A percentile compares a stretch with the other conserved stretches of the same genome.
Evolutionary conservation across 805 yeast genomes (phyloP).

Genomic region (Metschnikowia baotianmanensis): DNA sequence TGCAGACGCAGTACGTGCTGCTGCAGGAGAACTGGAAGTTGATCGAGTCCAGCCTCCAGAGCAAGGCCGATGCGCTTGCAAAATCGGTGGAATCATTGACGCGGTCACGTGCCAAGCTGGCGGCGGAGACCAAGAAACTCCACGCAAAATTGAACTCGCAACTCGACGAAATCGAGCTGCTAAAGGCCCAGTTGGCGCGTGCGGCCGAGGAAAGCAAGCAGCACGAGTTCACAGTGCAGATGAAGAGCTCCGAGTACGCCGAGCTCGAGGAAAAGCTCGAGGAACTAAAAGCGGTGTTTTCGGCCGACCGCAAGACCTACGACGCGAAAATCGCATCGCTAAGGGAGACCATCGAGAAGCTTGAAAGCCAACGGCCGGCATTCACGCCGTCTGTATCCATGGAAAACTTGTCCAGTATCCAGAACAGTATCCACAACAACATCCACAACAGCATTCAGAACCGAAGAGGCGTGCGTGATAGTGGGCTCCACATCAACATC

Average conservation of each 20-base stretch:
- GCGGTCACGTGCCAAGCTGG: constrained; percentile 23
- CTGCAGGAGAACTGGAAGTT: constrained; percentile 82
- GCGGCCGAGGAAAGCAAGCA: constrained; percentile 26
- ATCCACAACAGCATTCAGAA: constrained; percentile 6
- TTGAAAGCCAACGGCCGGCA: constrained; percentile 6
- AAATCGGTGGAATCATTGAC: constrained; percentile 29
- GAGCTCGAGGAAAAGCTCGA: constrained; percentile 30
- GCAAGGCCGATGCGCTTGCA: constrained; percentile 40
- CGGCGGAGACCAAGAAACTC: constrained; percentile 35
- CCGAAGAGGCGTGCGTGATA: constrained; percentile 7
- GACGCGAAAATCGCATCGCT: constrained; percentile 26
- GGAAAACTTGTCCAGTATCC: constrained; percentile 10
- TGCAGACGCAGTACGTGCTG: constrained; percentile 70
- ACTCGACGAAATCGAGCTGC: constrained; percentile 23
- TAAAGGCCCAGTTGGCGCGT: constrained; percentile 15
- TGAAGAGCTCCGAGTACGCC: constrained; percentile 23
- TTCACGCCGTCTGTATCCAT: constrained; percentile 10
- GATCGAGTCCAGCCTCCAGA: constrained; percentile 65
- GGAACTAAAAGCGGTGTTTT: constrained; percentile 31
- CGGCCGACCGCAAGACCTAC: constrained; percentile 29
- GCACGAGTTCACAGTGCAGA: constrained; percentile 17
- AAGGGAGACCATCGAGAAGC: constrained; percentile 16
- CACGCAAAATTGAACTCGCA: constrained; percentile 15
- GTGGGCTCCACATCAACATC: constrained; percentile 19
- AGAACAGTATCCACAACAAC: no score